Conservation (phyloP, 2,329 filamentous ascomycete species). For the Thelonectria olida region DNA sequence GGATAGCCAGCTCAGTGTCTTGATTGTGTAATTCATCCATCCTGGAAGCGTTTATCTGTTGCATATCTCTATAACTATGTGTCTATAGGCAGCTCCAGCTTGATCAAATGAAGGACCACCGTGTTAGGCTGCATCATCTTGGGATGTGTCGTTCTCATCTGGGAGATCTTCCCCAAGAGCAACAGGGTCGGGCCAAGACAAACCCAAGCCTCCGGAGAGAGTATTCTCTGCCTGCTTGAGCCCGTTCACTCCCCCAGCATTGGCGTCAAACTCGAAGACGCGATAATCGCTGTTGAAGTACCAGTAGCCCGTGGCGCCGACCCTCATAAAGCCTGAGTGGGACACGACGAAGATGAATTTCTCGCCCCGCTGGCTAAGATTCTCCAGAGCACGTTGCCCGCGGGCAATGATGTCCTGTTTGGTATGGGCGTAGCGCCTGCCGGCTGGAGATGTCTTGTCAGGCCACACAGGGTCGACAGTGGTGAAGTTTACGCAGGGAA, state of each 20-base stretch:
- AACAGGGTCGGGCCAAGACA: slow-evolving; percentile 48
- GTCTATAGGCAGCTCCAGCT: too few species aligned
- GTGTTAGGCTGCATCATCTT: slow-evolving; percentile 11
- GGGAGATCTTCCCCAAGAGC: slow-evolving; percentile 51
- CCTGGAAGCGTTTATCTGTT: background rate
- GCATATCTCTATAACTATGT: background rate
- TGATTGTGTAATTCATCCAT: background rate
- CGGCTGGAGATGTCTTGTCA: slow-evolving; percentile 64
- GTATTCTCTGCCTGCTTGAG: slow-evolving; percentile 58
- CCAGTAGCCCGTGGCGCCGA: slow-evolving; percentile 63
- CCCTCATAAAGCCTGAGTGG: slow-evolving; percentile 71
- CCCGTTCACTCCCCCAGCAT: slow-evolving; percentile 38
- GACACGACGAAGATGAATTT: slow-evolving; percentile 71
- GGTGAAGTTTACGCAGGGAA: slow-evolving; percentile 66
- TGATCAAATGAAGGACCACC: background rate
- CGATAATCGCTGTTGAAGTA: slow-evolving; percentile 73
- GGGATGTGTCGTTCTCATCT: slow-evolving; percentile 35
- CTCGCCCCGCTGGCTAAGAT: slow-evolving; percentile 63
- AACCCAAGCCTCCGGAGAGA: slow-evolving; percentile 46
- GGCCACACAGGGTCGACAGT: slow-evolving; percentile 68
- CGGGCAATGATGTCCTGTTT: slow-evolving; percentile 62
- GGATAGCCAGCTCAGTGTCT: slow-evolving; percentile 21
- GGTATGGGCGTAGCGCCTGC: slow-evolving; percentile 61
- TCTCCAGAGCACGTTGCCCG: slow-evolving; percentile 59
- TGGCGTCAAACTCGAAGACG: slow-evolving; percentile 63